A percentile compares a stretch with the other conserved stretches of the same genome.
Evolutionary conservation across 2,329 filamentous ascomycete species (phyloP).

Genomic region (Dactylellina parvicollis): DNA sequence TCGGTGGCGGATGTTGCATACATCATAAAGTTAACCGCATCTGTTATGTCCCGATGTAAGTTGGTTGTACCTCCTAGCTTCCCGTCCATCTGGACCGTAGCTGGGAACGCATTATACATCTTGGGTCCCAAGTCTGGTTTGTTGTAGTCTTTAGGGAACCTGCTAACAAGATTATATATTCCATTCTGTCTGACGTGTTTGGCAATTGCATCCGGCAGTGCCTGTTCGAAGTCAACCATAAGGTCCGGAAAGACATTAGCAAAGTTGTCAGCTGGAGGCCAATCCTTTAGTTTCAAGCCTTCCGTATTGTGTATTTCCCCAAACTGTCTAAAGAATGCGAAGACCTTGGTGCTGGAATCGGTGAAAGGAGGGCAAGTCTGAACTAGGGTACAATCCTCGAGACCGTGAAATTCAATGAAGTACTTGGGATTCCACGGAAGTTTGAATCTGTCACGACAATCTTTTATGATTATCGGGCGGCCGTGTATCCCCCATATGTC

Average conservation of each 20-base stretch:
- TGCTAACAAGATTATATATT: conserved; percentile 55
- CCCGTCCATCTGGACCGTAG: conserved; percentile 37
- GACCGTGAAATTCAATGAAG: conserved; percentile 56
- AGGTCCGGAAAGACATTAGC: conserved; percentile 56
- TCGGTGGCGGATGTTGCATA: conserved; percentile 50
- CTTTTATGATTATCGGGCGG: conserved; percentile 56
- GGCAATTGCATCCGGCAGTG: conserved; percentile 55
- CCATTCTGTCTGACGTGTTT: conserved; percentile 56
- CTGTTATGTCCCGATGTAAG: conserved; percentile 58
- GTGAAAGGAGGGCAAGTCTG: conserved; percentile 55
- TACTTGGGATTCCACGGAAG: conserved; percentile 57
- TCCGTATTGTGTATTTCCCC: conserved; percentile 39
- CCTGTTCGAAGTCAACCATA: conserved; percentile 58
- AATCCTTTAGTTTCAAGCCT: conserved; percentile 56
- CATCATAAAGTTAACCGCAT: conserved; percentile 59
- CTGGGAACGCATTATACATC: conserved; percentile 59
- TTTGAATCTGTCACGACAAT: conserved; percentile 56
- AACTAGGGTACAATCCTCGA: conserved; percentile 54
- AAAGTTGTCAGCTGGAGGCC: conserved; percentile 58
- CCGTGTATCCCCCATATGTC: conserved; percentile 56
- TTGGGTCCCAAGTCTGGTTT: conserved; percentile 58
- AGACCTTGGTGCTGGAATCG: conserved; percentile 51
- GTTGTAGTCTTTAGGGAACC: conserved; percentile 55
- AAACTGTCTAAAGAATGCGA: conserved; percentile 56
- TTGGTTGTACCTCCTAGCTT: conserved; percentile 58